phyloP scores from a whole-genome alignment of 352 stramenopile genomes.

The Phytophthora ramorum region DNA sequence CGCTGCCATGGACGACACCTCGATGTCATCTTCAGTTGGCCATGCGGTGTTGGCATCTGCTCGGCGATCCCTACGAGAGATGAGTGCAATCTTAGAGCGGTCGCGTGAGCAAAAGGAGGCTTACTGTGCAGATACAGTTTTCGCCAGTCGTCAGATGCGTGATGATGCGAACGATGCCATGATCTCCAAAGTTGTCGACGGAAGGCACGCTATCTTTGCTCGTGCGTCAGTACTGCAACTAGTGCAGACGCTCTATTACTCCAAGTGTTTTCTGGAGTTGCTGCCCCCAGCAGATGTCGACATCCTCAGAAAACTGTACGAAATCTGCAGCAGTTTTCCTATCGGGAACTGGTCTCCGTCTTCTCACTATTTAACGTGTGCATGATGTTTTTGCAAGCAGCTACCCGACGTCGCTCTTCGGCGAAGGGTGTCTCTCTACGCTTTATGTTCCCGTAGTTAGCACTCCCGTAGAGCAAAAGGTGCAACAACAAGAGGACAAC shows the following conservation, averaged over 20 bases:
- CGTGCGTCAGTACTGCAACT: slow-evolving; percentile 51
- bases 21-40: slow-evolving; percentile 9
- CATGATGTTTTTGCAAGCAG: slow-evolving; percentile 23
- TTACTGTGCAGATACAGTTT: slow-evolving; percentile 24
- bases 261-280: slow-evolving; percentile 26
- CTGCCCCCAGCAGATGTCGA: slow-evolving; percentile 28
- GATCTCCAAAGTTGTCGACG: background rate
- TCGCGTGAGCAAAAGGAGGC: slow-evolving; percentile 17
- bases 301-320: slow-evolving; percentile 44
- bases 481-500: background rate
- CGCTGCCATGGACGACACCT: slow-evolving; percentile 12
- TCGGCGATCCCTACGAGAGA: slow-evolving; percentile 20
- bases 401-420: slow-evolving; percentile 43
- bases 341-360: background rate
- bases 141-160: slow-evolving; percentile 8
- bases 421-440: slow-evolving; percentile 33
- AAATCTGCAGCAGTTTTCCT: background rate
- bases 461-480: background rate
- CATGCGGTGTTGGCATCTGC: slow-evolving; percentile 21
- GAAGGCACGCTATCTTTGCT: slow-evolving; percentile 26
- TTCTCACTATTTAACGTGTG: slow-evolving; percentile 4
- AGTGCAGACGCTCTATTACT: slow-evolving; percentile 48
- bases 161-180: background rate
- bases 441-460: slow-evolving; percentile 38
- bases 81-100: slow-evolving; percentile 27